phyloP scores from a whole-genome alignment of 179 eudicot genomes.

The Beta lomatogona region DNA sequence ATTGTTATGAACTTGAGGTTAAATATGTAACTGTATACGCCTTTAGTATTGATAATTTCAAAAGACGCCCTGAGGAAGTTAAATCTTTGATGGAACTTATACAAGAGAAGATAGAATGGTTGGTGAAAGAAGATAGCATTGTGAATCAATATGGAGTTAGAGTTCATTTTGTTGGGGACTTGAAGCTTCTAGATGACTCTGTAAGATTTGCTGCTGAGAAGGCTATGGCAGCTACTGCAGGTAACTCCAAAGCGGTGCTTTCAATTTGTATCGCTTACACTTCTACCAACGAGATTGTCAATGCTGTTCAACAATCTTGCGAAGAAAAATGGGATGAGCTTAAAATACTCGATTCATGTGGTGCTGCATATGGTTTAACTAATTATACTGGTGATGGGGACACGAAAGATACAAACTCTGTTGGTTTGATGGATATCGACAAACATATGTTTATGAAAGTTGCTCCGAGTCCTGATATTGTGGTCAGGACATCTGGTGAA shows the following conservation, averaged over 20 bases:
- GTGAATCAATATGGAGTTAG: slow-evolving; percentile 63
- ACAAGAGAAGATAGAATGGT: slow-evolving; percentile 60
- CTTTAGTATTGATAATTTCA: slow-evolving; percentile 80
- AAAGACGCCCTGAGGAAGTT: slow-evolving; percentile 69
- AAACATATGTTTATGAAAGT: slow-evolving; percentile 54
- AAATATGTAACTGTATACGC: slow-evolving; percentile 70
- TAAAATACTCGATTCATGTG: slow-evolving; percentile 21
- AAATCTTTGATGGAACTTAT: slow-evolving; percentile 63
- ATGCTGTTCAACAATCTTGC: slow-evolving; percentile 59
- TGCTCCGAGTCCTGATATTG: slow-evolving; percentile 63
- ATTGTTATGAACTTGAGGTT: slow-evolving; percentile 60
- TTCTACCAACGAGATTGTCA: slow-evolving; percentile 66
- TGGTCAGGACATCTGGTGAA: slow-evolving; percentile 76
- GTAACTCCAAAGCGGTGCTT: slow-evolving; percentile 56
- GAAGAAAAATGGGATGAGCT: slow-evolving; percentile 51
- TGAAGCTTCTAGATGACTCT: slow-evolving; percentile 49
- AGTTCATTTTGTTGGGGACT: slow-evolving; percentile 66
- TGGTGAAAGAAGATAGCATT: slow-evolving; percentile 57
- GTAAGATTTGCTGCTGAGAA: slow-evolving; percentile 64
- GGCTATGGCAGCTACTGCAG: slow-evolving; percentile 61
- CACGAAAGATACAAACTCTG: slow-evolving; percentile 12
- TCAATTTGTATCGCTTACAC: slow-evolving; percentile 69
- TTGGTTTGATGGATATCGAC: slow-evolving; percentile 49
- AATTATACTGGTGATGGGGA: slow-evolving; percentile 11
- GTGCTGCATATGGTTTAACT: slow-evolving; percentile 27